phyloP scores from a whole-genome alignment of 2,329 filamentous ascomycete species.

The Ceratocystis diversiconidia region DNA sequence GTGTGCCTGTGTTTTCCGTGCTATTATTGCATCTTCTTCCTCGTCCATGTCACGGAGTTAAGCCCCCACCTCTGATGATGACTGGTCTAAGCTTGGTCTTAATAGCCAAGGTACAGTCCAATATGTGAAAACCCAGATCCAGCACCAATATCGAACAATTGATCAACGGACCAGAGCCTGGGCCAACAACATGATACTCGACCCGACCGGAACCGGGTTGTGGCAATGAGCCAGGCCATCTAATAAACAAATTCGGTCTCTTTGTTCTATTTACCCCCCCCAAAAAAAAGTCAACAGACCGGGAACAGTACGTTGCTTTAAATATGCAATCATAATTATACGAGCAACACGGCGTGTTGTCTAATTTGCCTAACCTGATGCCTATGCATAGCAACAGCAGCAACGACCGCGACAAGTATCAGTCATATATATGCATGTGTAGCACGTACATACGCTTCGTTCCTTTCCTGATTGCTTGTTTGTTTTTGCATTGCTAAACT shows the following conservation, averaged over 20 bases:
- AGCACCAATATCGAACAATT: neutral
- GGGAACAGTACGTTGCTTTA: neutral
- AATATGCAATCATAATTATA: neutral
- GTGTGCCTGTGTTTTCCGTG: neutral
- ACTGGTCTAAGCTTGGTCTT: no score
- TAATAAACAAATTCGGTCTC: neutral
- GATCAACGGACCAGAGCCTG: neutral
- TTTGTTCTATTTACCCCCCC: neutral
- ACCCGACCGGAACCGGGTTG: neutral
- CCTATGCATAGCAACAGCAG: no score
- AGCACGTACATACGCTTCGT: no score
- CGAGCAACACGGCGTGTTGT: neutral
- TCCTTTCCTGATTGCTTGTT: no score
- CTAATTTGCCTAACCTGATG: neutral
- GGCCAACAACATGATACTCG: slow-evolving; percentile 1
- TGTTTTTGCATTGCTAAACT: no score
- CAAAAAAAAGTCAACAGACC: neutral
- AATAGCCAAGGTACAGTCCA: neutral
- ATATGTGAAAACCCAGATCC: neutral
- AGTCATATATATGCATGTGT: no score
- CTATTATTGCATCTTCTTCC: neutral
- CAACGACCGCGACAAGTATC: no score
- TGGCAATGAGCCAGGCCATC: neutral
- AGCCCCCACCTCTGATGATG: neutral
- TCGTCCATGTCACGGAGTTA: neutral